Base-by-base conservation (phyloP, 805 yeast genomes). In the Wickerhamiella domercqiae region DNA sequence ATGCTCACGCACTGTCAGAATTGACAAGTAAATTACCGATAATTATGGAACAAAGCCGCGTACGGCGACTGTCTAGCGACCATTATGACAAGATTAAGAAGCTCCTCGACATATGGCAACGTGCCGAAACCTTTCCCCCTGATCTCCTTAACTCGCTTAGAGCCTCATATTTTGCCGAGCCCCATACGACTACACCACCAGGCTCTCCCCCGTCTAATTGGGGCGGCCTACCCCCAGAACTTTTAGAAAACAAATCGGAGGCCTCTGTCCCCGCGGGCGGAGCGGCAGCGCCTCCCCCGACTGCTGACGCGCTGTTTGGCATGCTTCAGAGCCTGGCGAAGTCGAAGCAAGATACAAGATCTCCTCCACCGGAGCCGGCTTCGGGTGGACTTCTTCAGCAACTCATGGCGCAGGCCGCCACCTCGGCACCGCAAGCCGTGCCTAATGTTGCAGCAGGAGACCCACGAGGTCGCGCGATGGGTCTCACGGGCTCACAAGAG, bases 81-180 rank as follows among this genome's bases (percentile, higher is more conserved):
- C 46, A 41, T 34, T 47, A 42, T 33, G 83, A 73, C 41, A 90
- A 86, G 57, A 71, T 84, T 48, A 64, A 75, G 50, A 87, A 84
- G 59, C 67, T 90, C 48, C 70, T 90, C 47, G 94, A 82, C 45
- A 86, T 90, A 50, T 90, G 98, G 98, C 81, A 74, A 47, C 74
- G 81, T 46, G 78, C 84, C 26, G 73, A 72, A 31, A 78, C 94
- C 13, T 87, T 90, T 60, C 64, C 66, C 39, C 68, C 70, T 31
- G 64, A 66, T 29, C 60, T 67, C 22, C 62, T 90, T 39, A 57
- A 66, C 32, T 54, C 66, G 15, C 67, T 82, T 41, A 70, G 75
- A 53, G 57, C 64, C 9, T 75, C 70, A 51, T 70, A 70, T 55
- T 78, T 77, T 50, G 46, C 45, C 19, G 49, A 50, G 14, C 54